Evolutionary conservation across 768 basidiomycete species (phyloP).

Genomic region (Lentinula aciculospora): DNA sequence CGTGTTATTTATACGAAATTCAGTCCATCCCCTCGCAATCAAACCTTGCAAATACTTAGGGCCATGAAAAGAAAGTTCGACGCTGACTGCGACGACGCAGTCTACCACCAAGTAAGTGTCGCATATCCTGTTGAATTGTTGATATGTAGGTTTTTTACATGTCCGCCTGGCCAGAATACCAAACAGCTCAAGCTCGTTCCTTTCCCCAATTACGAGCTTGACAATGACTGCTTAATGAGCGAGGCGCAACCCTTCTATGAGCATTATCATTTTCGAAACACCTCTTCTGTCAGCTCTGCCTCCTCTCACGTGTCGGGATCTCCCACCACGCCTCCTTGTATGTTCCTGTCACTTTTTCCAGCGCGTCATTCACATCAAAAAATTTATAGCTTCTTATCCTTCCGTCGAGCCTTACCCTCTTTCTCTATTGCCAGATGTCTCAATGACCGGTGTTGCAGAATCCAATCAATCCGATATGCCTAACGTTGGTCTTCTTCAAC

Average conservation of each 20-base stretch:
- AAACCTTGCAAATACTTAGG: no score
- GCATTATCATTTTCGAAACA: constrained; percentile 49
- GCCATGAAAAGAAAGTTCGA: constrained; percentile 75
- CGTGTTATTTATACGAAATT: constrained; percentile 8
- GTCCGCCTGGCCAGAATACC: constrained; percentile 30
- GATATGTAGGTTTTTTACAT: background rate
- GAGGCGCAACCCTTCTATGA: constrained; percentile 55
- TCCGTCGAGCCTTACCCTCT: constrained; percentile 58
- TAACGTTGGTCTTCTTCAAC: constrained; percentile 64
- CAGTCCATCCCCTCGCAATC: background rate
- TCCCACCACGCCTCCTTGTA: constrained; percentile 38
- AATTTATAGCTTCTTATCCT: constrained; percentile 35
- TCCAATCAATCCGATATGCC: constrained; percentile 35
- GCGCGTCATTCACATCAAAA: background rate
- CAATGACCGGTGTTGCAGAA: constrained; percentile 43
- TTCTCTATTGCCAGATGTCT: constrained; percentile 42
- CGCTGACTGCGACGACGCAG: constrained; percentile 47
- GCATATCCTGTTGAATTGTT: background rate
- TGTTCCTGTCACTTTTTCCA: constrained; percentile 13
- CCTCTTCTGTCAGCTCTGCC: constrained; percentile 56
- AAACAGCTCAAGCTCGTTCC: constrained; percentile 75
- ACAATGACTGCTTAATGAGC: constrained; percentile 69
- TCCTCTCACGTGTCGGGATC: constrained; percentile 51
- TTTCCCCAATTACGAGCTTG: constrained; percentile 60
- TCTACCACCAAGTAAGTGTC: constrained; percentile 40